A percentile compares a stretch with the other conserved stretches of the same genome.
Evolutionary conservation across 371 early-diverging fungal genomes (phyloP).

Genomic region (Paraphysoderma sedebokerense): DNA sequence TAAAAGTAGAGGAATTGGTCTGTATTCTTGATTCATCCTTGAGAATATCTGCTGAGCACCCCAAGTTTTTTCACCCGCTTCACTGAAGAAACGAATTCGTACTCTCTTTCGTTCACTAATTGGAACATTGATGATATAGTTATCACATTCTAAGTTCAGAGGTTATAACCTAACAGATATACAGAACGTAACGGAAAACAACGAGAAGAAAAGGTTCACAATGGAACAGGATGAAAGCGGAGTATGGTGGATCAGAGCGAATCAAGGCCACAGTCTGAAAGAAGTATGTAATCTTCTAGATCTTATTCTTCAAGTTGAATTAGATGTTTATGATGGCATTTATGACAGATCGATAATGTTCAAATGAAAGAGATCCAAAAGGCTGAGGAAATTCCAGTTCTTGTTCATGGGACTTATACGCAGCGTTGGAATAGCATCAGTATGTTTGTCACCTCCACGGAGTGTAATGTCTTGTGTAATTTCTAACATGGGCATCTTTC

Average conservation of each 20-base stretch:
- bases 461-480: background rate
- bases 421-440: background rate
- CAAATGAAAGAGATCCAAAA: too few species aligned
- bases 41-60: constrained; percentile 6
- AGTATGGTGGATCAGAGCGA: constrained; percentile 54
- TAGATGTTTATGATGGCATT: constrained; percentile 1
- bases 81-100: too few species aligned
- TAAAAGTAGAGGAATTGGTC: constrained; percentile 39
- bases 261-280: constrained; percentile 64
- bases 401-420: too few species aligned
- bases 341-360: background rate
- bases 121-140: constrained; percentile 9
- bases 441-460: background rate
- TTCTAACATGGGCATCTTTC: constrained; percentile 3
- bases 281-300: constrained; percentile 2
- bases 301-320: background rate
- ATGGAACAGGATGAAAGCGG: constrained; percentile 14
- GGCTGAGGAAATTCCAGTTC: too few species aligned
- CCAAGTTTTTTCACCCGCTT: background rate
- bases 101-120: background rate
- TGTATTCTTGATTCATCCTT: constrained; percentile 2
- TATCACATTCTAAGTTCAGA: constrained; percentile 31
- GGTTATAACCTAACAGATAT: constrained; percentile 29
- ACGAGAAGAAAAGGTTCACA: constrained; percentile 64
- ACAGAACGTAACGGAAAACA: constrained; percentile 37